Evolutionary conservation across 2,329 filamentous ascomycete species (phyloP).

Genomic region (Beauveria sp.): DNA sequence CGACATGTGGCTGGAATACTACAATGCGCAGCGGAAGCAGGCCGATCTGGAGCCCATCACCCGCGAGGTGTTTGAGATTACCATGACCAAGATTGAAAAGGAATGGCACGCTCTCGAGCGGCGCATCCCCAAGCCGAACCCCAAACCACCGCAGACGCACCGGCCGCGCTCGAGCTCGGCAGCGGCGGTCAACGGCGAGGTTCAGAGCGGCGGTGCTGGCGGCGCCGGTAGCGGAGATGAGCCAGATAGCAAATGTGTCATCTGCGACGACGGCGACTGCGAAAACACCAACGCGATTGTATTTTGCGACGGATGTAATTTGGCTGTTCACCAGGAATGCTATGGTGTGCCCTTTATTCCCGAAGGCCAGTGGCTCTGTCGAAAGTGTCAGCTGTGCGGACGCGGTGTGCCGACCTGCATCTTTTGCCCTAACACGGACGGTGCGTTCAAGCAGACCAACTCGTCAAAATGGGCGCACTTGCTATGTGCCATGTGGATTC

Average conservation of each 20-base stretch:
- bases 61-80: conserved; percentile 91
- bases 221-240: conserved; percentile 50
- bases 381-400: conserved; percentile 93
- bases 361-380: conserved; percentile 95
- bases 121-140: conserved; percentile 92
- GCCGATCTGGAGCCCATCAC: conserved; percentile 76
- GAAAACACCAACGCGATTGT: conserved; percentile 99
- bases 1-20: conserved; percentile 84
- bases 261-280: conserved; percentile 98
- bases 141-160: conserved; percentile 91
- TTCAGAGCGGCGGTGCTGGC: conserved; percentile 45
- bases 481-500: conserved; percentile 97
- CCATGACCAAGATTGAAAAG: conserved; percentile 97
- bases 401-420: conserved; percentile 91
- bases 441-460: conserved; percentile 97
- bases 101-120: conserved; percentile 97
- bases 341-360: conserved; percentile 98
- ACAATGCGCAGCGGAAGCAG: conserved; percentile 69
- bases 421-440: conserved; percentile 95
- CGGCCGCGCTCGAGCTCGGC: conserved; percentile 88
- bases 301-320: conserved; percentile 95
- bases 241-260: conserved; percentile 93
- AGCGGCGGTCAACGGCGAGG: conserved; percentile 90
- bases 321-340: conserved; percentile 97
- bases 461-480: conserved; percentile 95